Conservation (phyloP, 2,329 filamentous ascomycete species). For the Myrmaecium sp. region DNA sequence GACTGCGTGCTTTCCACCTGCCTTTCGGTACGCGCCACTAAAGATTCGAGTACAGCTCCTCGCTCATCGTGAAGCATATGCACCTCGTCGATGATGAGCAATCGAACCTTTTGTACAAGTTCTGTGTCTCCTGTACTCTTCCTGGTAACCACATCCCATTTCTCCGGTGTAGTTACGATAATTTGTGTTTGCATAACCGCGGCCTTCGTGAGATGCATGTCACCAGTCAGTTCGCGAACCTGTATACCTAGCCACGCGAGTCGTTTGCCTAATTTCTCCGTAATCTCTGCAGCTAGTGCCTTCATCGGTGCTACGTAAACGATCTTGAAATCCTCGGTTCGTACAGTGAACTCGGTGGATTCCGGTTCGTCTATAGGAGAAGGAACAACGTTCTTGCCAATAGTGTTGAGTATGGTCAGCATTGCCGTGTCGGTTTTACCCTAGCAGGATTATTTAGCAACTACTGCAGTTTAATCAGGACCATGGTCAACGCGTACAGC, state of each 20-base stretch:
- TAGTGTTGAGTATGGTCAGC: constrained; percentile 82
- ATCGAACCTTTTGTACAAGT: constrained; percentile 86
- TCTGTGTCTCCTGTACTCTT: constrained; percentile 97
- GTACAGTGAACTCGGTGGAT: constrained; percentile 65
- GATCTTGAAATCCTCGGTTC: constrained; percentile 84
- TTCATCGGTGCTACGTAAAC: constrained; percentile 99
- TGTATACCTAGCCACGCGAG: constrained; percentile 86
- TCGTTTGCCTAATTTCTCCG: constrained; percentile 80
- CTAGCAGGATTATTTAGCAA: too few relatives aligned
- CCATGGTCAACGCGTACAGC: constrained; percentile 35
- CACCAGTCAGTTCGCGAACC: constrained; percentile 86
- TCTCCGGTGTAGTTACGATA: constrained; percentile 95
- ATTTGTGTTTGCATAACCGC: constrained; percentile 95
- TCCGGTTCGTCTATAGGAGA: constrained; percentile 59
- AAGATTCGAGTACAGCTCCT: constrained; percentile 85
- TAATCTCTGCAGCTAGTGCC: constrained; percentile 88
- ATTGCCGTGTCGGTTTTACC: constrained; percentile 98
- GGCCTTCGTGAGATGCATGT: constrained; percentile 95
- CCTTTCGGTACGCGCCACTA: constrained; percentile 85
- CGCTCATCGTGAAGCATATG: constrained; percentile 99
- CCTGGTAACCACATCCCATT: constrained; percentile 96
- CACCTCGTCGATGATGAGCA: constrained; percentile 96
- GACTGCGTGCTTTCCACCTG: constrained; percentile 98
- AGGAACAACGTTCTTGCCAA: constrained; percentile 70
- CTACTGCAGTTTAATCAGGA: constrained; percentile 3